Base-by-base conservation (phyloP, 345 rosid species). In the Lenwebbia sp. region DNA sequence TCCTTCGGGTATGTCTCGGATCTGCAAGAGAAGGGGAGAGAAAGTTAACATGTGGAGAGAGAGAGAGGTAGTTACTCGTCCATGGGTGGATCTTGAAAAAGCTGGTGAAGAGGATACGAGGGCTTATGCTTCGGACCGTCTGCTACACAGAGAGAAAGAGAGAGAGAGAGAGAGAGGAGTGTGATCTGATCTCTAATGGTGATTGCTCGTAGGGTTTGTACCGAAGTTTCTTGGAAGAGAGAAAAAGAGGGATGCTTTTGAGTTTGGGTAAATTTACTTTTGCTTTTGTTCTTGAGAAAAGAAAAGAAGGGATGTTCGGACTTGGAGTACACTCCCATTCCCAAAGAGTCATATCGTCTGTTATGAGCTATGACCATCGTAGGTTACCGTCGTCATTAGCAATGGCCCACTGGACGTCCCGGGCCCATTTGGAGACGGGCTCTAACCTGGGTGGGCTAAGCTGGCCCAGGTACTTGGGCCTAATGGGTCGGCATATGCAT, bases 1-100 rank as follows among this genome's bases (percentile, higher is more conserved):
- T 88, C 91, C 89, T 94, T 96, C 9, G 93, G 93, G 88, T 76
- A 83, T 84, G 74, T 8, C 81, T 89, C 94, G 86, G 96, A 96
- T 93, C 99, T 95, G 88, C 70, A 47, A 84, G 85, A 53, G 21
- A 83, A 23, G 9, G 10, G 85, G 26, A 25, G 44, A 40, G 6
- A 86, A 47, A 23, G 26, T 15, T 28, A 33, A 37, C 15, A 83
- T 3, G 54, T 9, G 33, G 53, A 85, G 15, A 44, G 54, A 2
- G 57, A 23, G 22, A 5, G 49, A 28, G 83, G 3, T 13, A n/a
- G n/a, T n/a, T n/a, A n/a, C n/a, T n/a, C n/a, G n/a, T n/a, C n/a
- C n/a, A n/a, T n/a, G n/a, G n/a, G n/a, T n/a, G n/a, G n/a, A n/a
- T n/a, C n/a, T n/a, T n/a, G n/a, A n/a, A n/a, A n/a, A n/a, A n/a